phyloP scores from a whole-genome alignment of 306 rosid species.

The barrel medic (Medicago truncatula) region MtrunA17r5.0-ANR NC_053046.1:3333001-3333500 shows the following conservation, averaged over 20 bases:
- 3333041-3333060: background rate
- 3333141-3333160: conserved; percentile 2
- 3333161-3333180: conserved; percentile 32
- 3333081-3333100: conserved; percentile 9
- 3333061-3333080: conserved; percentile 15
- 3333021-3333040: conserved; percentile 18
- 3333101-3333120: conserved; percentile 16
- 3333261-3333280: conserved; percentile 30
- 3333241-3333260: conserved; percentile 42
- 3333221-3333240: conserved; percentile 12
- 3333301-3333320: conserved; percentile 95
- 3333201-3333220: conserved; percentile 15
- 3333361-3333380: conserved; percentile 96
- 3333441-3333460: conserved; percentile 81
- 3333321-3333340: conserved; percentile 99
- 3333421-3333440: conserved; percentile 92
- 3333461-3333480: conserved; percentile 84
- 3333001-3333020: conserved; percentile 1
- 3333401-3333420: conserved; percentile 99
- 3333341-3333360: conserved; percentile 98
- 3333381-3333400: conserved; percentile 99
- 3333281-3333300: conserved; percentile 71
- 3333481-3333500: conserved; percentile 59
- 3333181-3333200: conserved; percentile 12
- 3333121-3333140: conserved; percentile 20